Evolutionary conservation across 2,329 filamentous ascomycete genomes (phyloP).

Genomic region (Epichloe amarillans): DNA sequence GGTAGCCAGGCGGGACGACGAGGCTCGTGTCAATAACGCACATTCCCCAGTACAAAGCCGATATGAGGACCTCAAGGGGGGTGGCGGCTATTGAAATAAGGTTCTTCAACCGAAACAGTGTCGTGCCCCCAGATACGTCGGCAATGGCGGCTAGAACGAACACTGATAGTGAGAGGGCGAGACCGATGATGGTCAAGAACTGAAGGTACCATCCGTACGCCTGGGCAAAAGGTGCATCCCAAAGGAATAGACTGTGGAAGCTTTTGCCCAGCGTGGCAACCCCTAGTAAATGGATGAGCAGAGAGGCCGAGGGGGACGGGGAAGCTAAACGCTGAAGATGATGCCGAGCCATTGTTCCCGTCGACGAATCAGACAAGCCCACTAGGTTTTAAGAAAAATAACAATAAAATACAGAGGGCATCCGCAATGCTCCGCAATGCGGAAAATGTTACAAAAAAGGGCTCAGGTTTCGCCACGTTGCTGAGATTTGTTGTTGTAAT

Average conservation of each 20-base stretch:
- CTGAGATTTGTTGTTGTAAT: background rate
- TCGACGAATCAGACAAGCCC: background rate
- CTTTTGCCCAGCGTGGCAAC: constrained; percentile 38
- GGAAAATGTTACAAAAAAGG: background rate
- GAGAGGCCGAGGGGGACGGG: constrained; percentile 47
- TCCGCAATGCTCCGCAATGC: no score
- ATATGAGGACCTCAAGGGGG: no score
- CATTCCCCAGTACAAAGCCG: no score
- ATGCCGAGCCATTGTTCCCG: constrained; percentile 32
- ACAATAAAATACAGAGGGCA: no score
- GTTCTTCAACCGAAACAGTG: no score
- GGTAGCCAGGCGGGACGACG: no score
- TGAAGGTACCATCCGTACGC: constrained; percentile 57
- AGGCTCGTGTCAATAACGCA: no score
- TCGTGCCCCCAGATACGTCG: no score
- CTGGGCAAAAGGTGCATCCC: constrained; percentile 38
- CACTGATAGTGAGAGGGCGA: constrained; percentile 45
- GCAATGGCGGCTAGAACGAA: constrained; percentile 41
- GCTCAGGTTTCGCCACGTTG: background rate
- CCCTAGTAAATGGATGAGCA: constrained; percentile 51
- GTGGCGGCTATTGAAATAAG: no score
- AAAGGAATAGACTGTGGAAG: constrained; percentile 36
- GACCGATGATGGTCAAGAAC: constrained; percentile 62
- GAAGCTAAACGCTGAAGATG: constrained; percentile 52
- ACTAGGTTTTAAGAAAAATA: background rate